Evolutionary conservation across 257 asterid genomes (phyloP).

Genomic region (Misopates orontium): DNA sequence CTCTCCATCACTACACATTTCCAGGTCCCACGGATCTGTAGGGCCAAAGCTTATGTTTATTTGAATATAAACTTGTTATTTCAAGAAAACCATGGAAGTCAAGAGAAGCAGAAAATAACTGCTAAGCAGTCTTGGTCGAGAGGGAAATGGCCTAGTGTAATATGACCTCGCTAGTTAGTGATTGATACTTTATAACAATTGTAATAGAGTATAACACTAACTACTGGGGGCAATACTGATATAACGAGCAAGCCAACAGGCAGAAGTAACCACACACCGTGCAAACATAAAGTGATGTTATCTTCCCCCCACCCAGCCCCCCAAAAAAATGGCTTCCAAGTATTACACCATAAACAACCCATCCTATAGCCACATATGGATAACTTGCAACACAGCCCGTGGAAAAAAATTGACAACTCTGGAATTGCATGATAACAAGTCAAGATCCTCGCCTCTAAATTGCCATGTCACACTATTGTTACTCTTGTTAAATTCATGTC

Average conservation of each 20-base stretch:
- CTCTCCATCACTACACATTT: background rate
- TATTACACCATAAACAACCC: background rate
- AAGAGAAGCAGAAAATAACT: background rate
- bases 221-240: background rate
- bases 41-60: background rate
- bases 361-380: background rate
- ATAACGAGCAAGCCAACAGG: background rate
- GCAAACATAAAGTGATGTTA: too few relatives aligned
- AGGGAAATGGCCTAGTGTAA: background rate
- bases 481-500: background rate
- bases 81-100: background rate
- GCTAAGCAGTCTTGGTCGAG: background rate
- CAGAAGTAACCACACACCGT: background rate
- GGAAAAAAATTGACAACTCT: too few relatives aligned
- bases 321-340: background rate
- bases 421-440: background rate
- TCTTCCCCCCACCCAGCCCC: too few relatives aligned
- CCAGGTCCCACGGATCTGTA: background rate
- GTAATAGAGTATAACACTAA: background rate
- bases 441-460: too few relatives aligned
- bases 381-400: background rate
- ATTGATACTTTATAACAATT: too few relatives aligned
- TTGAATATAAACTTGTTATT: background rate
- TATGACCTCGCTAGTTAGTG: too few relatives aligned
- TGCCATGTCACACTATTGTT: background rate